Evolutionary conservation across 208 protist genomes (phyloP).

Genomic region (Trypanosomatidae sp.): DNA sequence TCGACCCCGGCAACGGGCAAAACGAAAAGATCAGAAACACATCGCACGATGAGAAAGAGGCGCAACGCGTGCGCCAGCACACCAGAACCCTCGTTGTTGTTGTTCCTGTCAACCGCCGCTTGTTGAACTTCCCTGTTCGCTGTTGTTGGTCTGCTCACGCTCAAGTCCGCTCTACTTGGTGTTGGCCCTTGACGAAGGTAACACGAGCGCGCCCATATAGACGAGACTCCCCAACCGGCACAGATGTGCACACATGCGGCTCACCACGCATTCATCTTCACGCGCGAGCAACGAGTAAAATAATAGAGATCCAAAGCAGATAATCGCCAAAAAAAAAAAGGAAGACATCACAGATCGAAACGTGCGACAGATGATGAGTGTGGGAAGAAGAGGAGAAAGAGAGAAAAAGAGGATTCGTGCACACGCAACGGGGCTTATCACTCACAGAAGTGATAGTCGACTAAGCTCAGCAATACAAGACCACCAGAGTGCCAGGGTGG

Average conservation of each 20-base stretch:
- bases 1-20: neutral
- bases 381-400: neutral
- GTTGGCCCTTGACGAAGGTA: neutral
- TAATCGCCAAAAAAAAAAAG: conserved; percentile 4
- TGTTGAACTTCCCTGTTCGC: neutral
- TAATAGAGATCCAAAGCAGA: too few species aligned
- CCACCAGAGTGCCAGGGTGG: neutral
- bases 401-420: neutral
- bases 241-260: neutral
- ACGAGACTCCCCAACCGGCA: neutral
- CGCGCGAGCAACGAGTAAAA: neutral
- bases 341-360: neutral
- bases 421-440: neutral
- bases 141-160: neutral
- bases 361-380: neutral
- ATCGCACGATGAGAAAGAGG: neutral
- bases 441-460: neutral
- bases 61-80: neutral
- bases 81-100: too few species aligned
- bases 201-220: neutral
- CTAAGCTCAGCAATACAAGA: conserved; percentile 14
- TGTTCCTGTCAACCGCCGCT: too few species aligned
- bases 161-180: neutral
- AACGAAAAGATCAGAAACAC: neutral
- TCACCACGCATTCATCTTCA: neutral